Evolutionary conservation across 73 alveolate genomes (phyloP), one percentile per base, ranked within the genome.

Genomic region (Paramecium sonneborni): DNA sequence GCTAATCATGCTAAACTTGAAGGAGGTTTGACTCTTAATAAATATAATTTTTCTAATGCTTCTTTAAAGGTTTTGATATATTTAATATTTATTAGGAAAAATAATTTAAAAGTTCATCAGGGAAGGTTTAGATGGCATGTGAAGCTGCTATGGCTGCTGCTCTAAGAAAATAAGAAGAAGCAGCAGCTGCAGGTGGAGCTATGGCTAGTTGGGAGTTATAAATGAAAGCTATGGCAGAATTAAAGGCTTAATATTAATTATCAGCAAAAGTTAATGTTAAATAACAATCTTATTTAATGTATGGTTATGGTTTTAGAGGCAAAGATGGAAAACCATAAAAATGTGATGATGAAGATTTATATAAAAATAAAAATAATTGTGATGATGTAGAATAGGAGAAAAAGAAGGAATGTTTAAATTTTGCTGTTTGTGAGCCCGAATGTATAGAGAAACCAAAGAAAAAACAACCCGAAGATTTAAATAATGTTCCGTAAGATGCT

Each of bases 61-160:
- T 62, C 84, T 30, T 62, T 62, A 26, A 62, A 62, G 44, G 84
- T 62, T 30, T 3, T 0, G 15, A 32, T 26, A 26, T 5, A 8
- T 26, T 62, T 2, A 26, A 23, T 62, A 62, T 9, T 14, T 30
- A 30, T 62, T 62, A 62, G 84, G 44, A 62, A 12, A 62, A 62
- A 26, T n/a, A 62, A 62, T 62, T 62, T 32, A 32, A 30, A 4
- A 62, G 84, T 32, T 62, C 39, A 32, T 21, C 84, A 30, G 84
- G 84, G 1, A 62, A 62, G 24, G 20, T 62, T 12, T 32, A 62
- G 26, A 26, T 62, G 44, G 84, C 84, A 26, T 62, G 84, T 12
- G 84, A 62, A 23, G 26, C 20, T 0, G 84, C 84, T 30, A 62
- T 62, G 84, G 44, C 48, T 26, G 84, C 84, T 21, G 84, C 84